phyloP scores from a whole-genome alignment of 768 basidiomycete species.

The Termitomyces sp. region DNA sequence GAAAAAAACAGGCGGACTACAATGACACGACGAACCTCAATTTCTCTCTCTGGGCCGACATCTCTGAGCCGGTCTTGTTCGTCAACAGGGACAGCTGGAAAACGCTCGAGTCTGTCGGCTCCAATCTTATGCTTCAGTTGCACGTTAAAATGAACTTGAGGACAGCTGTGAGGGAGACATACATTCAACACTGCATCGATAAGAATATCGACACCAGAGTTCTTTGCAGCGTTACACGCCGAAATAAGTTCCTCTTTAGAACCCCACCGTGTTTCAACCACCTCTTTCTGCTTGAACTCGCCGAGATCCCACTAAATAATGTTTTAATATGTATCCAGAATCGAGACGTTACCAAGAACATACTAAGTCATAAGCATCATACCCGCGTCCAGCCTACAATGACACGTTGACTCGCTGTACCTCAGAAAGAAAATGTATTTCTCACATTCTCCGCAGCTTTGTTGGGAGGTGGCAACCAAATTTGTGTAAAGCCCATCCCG shows the following conservation, averaged over 20 bases:
- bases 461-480: slow-evolving; percentile 82
- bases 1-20: background rate
- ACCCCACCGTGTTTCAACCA: slow-evolving; percentile 78
- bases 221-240: slow-evolving; percentile 64
- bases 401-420: background rate
- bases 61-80: slow-evolving; percentile 59
- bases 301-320: slow-evolving; percentile 75
- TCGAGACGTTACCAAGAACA: slow-evolving; percentile 10
- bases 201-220: slow-evolving; percentile 66
- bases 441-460: slow-evolving; percentile 60
- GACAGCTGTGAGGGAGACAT: slow-evolving; percentile 10
- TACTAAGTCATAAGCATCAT: slow-evolving; percentile 85
- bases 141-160: slow-evolving; percentile 7
- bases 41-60: slow-evolving; percentile 53
- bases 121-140: slow-evolving; percentile 74
- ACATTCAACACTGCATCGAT: slow-evolving; percentile 92
- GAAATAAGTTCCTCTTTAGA: slow-evolving; percentile 71
- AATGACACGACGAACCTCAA: slow-evolving; percentile 47
- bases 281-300: slow-evolving; percentile 76
- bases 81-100: slow-evolving; percentile 68
- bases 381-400: slow-evolving; percentile 63
- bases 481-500: slow-evolving; percentile 70
- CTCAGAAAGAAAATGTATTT: background rate
- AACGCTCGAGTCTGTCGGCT: slow-evolving; percentile 69
- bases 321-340: background rate